Evolutionary conservation across 2,329 filamentous ascomycete species (phyloP).

Genomic region (Truncatella angustata): DNA sequence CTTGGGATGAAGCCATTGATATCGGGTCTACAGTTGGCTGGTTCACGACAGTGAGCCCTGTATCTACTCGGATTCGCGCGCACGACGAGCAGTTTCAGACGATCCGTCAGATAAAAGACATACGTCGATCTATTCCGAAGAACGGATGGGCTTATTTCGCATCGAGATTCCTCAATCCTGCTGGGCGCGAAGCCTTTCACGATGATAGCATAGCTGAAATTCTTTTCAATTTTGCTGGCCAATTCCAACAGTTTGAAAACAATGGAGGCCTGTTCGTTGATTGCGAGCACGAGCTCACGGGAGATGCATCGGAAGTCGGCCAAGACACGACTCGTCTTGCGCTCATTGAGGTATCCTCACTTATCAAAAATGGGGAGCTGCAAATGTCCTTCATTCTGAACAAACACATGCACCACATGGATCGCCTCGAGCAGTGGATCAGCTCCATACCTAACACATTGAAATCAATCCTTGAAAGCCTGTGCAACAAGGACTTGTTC

Average conservation of each 20-base stretch:
- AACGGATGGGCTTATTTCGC: slow-evolving; percentile 39
- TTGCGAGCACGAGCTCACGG: slow-evolving; percentile 7
- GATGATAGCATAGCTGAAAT: slow-evolving; percentile 38
- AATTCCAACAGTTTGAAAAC: slow-evolving; percentile 16
- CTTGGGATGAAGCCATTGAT: slow-evolving; percentile 10
- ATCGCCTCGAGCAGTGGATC: slow-evolving; percentile 7
- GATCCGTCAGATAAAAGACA: slow-evolving; percentile 30
- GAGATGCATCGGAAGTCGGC: slow-evolving; percentile 6
- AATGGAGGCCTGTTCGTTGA: background rate
- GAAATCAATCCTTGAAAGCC: background rate
- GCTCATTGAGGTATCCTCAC: slow-evolving; percentile 9
- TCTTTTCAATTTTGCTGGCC: slow-evolving; percentile 16
- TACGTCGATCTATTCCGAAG: slow-evolving; percentile 28
- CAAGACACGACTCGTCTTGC: slow-evolving; percentile 12
- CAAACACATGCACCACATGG: slow-evolving; percentile 10
- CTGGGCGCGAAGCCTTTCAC: slow-evolving; percentile 27
- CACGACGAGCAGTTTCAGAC: background rate
- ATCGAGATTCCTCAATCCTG: slow-evolving; percentile 27
- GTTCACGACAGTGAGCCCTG: slow-evolving; percentile 3
- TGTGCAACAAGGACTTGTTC: background rate
- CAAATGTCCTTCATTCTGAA: slow-evolving; percentile 12
- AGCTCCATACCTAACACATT: background rate
- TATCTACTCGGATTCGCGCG: background rate
- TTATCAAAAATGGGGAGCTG: slow-evolving; percentile 9
- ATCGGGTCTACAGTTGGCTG: slow-evolving; percentile 15